phyloP scores from a whole-genome alignment of 2,329 filamentous ascomycete genomes.

The Chaetomium strumarium region DNA sequence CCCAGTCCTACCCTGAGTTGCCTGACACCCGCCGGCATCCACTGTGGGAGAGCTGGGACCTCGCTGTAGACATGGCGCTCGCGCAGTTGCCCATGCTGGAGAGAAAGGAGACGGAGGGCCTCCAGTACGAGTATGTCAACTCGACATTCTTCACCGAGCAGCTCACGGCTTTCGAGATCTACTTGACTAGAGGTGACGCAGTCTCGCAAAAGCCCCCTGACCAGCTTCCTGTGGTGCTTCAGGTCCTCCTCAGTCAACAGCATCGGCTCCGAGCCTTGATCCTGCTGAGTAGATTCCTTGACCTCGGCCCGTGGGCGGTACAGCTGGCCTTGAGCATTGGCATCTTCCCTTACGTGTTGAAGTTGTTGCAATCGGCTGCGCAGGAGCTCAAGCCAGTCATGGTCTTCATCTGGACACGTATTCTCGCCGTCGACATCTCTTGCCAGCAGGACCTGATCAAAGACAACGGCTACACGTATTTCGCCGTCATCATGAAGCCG shows the following conservation, averaged over 20 bases:
- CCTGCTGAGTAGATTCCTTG: constrained; percentile 84
- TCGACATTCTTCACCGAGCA: constrained; percentile 97
- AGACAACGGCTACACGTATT: constrained; percentile 96
- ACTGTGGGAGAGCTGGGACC: constrained; percentile 95
- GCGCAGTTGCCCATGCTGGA: constrained; percentile 83
- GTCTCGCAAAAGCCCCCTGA: constrained; percentile 84
- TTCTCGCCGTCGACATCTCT: constrained; percentile 88
- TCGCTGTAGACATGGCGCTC: constrained; percentile 91
- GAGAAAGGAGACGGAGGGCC: constrained; percentile 65
- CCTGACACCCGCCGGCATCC: constrained; percentile 93
- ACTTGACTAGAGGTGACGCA: constrained; percentile 73
- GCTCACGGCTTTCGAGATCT: constrained; percentile 93
- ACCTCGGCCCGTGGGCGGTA: constrained; percentile 97
- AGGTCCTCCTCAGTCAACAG: constrained; percentile 92
- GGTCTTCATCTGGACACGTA: constrained; percentile 98
- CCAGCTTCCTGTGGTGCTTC: constrained; percentile 90
- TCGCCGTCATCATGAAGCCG: constrained; percentile 85
- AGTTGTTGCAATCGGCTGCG: constrained; percentile 89
- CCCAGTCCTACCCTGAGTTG: constrained; percentile 84
- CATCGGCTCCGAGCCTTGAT: constrained; percentile 88
- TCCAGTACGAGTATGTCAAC: constrained; percentile 86
- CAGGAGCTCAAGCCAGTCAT: constrained; percentile 94
- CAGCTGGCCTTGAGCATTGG: constrained; percentile 95
- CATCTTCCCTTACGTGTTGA: constrained; percentile 98
- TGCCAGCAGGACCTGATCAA: constrained; percentile 93